Conservation (phyloP, 2,329 filamentous ascomycete species). For the Cercospora sp. region DNA sequence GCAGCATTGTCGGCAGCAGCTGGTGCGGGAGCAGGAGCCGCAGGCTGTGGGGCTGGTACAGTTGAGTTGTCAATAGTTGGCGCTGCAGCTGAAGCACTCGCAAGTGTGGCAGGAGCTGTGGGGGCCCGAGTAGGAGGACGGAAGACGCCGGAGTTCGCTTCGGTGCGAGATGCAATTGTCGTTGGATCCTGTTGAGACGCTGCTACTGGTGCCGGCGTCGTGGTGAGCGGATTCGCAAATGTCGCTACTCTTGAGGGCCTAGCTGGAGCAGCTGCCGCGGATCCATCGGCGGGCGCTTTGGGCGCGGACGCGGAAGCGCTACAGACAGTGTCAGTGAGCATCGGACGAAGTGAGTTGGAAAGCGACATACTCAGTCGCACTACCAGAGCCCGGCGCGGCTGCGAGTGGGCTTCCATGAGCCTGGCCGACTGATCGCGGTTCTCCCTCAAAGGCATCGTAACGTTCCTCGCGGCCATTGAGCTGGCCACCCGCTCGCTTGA, state of each 20-base stretch:
- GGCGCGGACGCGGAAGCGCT: background rate
- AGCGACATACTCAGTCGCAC: too few relatives aligned
- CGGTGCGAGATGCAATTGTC: constrained; percentile 9
- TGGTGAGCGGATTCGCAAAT: constrained; percentile 3
- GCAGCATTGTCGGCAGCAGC: background rate
- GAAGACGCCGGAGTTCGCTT: background rate
- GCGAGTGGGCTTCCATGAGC: constrained; percentile 17
- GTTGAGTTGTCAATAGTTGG: background rate
- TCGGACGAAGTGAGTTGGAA: too few relatives aligned
- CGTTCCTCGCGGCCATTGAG: constrained; percentile 57
- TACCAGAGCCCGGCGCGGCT: background rate
- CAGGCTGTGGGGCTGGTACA: background rate
- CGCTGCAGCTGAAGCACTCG: background rate
- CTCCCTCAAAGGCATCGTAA: constrained; percentile 62
- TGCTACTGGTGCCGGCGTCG: background rate
- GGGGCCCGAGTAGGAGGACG: constrained; percentile 4
- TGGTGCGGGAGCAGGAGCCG: background rate
- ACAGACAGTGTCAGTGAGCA: background rate
- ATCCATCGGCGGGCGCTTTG: background rate
- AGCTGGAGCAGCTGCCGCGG: constrained; percentile 15
- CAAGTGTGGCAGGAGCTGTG: background rate
- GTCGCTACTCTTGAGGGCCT: constrained; percentile 3
- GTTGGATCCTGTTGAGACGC: constrained; percentile 5
- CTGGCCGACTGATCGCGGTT: constrained; percentile 49
- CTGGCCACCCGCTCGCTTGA: constrained; percentile 56